A percentile compares a stretch with the other conserved stretches of the same genome.
Conservation (phyloP, 2,329 filamentous ascomycete species). For the Aspergillus novofumigatus region DNA sequence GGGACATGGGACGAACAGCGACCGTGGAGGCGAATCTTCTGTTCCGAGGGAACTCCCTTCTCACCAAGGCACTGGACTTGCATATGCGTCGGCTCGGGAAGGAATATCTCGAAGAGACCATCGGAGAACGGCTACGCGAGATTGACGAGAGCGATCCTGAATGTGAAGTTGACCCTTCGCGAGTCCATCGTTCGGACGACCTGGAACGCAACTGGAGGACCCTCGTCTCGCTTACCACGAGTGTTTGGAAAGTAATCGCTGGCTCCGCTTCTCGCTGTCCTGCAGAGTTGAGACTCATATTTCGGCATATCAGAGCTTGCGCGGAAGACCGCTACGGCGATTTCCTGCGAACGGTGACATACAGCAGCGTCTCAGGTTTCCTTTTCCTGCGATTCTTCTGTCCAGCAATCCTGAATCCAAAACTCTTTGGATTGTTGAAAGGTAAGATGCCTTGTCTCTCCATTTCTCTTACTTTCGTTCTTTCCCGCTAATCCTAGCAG, state of each 20-base stretch:
- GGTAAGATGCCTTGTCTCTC: slow-evolving; percentile 38
- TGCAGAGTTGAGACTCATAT: slow-evolving; percentile 74
- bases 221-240: slow-evolving; percentile 70
- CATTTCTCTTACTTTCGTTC: slow-evolving; percentile 1
- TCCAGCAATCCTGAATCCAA: slow-evolving; percentile 91
- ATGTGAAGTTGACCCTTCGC: slow-evolving; percentile 91
- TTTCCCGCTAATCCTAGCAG: slow-evolving; percentile 40
- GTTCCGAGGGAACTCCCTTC: slow-evolving; percentile 88
- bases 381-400: slow-evolving; percentile 93
- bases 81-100: slow-evolving; percentile 94
- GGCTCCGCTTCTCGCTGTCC: slow-evolving; percentile 72
- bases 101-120: slow-evolving; percentile 82
- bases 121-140: slow-evolving; percentile 79
- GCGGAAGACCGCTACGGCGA: slow-evolving; percentile 93
- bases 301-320: slow-evolving; percentile 87
- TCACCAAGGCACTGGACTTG: slow-evolving; percentile 89
- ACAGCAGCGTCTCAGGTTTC: slow-evolving; percentile 93
- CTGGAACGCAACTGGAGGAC: slow-evolving; percentile 78
- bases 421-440: slow-evolving; percentile 81
- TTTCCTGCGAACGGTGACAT: slow-evolving; percentile 81
- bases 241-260: slow-evolving; percentile 80
- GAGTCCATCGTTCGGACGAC: slow-evolving; percentile 63
- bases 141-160: slow-evolving; percentile 89
- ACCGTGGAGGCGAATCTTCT: slow-evolving; percentile 84
- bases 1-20: slow-evolving; percentile 61